Evolutionary conservation across 805 yeast genomes (phyloP).

Genomic region (Candida germanica): DNA sequence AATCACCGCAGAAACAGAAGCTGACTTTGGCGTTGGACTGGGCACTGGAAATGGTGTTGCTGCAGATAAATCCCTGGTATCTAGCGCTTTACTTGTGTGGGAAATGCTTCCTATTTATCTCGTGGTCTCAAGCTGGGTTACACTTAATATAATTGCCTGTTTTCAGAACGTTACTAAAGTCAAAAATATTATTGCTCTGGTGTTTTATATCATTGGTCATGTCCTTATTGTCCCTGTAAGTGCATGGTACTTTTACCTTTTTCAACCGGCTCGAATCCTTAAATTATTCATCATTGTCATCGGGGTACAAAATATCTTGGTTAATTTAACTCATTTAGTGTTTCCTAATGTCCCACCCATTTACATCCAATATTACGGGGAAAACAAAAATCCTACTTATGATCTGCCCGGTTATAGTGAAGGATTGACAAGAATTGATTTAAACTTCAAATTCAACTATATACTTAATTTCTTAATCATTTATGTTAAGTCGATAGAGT

Average conservation of each 20-base stretch:
- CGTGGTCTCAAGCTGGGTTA: constrained; percentile 44
- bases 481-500: constrained; percentile 19
- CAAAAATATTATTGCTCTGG: constrained; percentile 59
- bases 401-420: constrained; percentile 67
- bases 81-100: too few relatives aligned
- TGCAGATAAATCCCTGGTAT: too few relatives aligned
- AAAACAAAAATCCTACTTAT: constrained; percentile 53
- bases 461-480: constrained; percentile 11
- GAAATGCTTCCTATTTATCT: constrained; percentile 36
- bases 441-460: constrained; percentile 34
- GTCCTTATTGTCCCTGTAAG: constrained; percentile 59
- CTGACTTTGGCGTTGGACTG: too few relatives aligned
- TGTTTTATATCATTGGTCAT: constrained; percentile 60
- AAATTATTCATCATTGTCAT: constrained; percentile 51
- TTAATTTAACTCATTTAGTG: constrained; percentile 57
- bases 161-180: constrained; percentile 38
- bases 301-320: constrained; percentile 59
- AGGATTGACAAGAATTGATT: constrained; percentile 63
- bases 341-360: constrained; percentile 77
- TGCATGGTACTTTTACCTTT: constrained; percentile 59
- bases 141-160: constrained; percentile 45
- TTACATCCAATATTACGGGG: constrained; percentile 63
- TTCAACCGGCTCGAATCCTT: constrained; percentile 63
- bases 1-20: too few relatives aligned
- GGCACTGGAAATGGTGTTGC: too few relatives aligned